A percentile compares a stretch with the other conserved stretches of the same genome.
These are phyloP conservation scores for Clavariopsis aquatica DNA, from an alignment of 495 filamentous ascomycete genomes.

Conservation along the genomic window DNA sequence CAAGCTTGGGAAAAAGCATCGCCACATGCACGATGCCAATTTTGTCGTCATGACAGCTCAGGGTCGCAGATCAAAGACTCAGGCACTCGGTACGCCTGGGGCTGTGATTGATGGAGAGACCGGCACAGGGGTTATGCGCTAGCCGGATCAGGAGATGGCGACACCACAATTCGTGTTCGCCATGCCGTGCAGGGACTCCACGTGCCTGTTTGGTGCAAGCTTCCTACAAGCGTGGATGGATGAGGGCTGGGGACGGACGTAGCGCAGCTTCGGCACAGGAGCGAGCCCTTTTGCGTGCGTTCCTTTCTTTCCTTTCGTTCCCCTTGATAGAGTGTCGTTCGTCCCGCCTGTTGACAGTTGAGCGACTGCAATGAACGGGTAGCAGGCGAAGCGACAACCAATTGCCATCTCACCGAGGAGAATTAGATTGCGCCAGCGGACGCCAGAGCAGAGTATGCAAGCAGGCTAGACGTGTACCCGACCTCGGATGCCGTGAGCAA, in stretches of 20 bases:
- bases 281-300: background rate
- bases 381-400: background rate
- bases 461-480: background rate
- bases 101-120: conserved; percentile 4
- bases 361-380: background rate
- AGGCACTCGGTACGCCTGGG: background rate
- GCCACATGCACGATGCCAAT: background rate
- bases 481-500: background rate
- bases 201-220: background rate
- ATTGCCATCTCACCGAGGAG: too few relatives aligned
- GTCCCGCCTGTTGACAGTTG: background rate
- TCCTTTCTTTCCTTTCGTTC: background rate
- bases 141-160: conserved; percentile 24
- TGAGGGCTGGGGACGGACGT: background rate
- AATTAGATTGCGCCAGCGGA: background rate
- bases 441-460: conserved; percentile 2
- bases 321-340: background rate
- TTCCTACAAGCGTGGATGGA: background rate
- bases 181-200: conserved; percentile 3
- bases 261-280: too few relatives aligned
- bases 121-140: conserved; percentile 4
- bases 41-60: background rate
- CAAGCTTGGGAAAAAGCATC: too few relatives aligned
- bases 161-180: conserved; percentile 4
- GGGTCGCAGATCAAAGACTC: background rate